phyloP scores from a whole-genome alignment of 2,329 filamentous ascomycete genomes.

The Bipolaris sorokiniana region DNA sequence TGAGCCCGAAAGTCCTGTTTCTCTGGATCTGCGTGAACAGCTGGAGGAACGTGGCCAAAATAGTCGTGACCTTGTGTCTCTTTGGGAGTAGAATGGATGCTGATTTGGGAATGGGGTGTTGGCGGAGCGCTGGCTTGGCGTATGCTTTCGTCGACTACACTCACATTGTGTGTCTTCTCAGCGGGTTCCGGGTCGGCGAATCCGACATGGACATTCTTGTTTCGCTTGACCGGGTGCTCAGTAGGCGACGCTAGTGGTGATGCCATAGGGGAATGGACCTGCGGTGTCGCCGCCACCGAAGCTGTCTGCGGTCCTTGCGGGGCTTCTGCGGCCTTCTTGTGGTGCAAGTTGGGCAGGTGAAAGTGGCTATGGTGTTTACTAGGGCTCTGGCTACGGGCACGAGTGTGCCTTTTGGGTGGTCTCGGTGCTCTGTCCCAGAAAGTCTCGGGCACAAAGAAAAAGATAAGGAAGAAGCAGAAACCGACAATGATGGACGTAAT shows the following conservation, averaged over 20 bases:
- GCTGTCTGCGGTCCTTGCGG: constrained; percentile 4
- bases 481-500: constrained; percentile 82
- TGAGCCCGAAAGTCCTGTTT: constrained; percentile 27
- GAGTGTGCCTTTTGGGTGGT: constrained; percentile 50
- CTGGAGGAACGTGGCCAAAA: constrained; percentile 16
- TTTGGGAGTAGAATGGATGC: constrained; percentile 54
- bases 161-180: constrained; percentile 1
- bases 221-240: constrained; percentile 16
- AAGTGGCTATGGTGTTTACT: constrained; percentile 36
- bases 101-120: constrained; percentile 25
- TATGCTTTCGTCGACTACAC: constrained; percentile 54
- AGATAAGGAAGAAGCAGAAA: constrained; percentile 73
- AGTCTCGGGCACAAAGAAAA: constrained; percentile 91
- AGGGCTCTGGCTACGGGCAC: constrained; percentile 36
- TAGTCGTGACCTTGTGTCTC: constrained; percentile 24
- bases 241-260: constrained; percentile 6
- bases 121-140: constrained; percentile 12
- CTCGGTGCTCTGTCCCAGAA: constrained; percentile 89
- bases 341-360: constrained; percentile 30
- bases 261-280: constrained; percentile 2
- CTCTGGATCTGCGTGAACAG: constrained; percentile 20
- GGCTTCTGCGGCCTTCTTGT: constrained; percentile 25
- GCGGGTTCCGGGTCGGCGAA: constrained; percentile 54
- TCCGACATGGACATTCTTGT: constrained; percentile 53
- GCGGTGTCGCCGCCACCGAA: constrained; percentile 6